phyloP scores from a whole-genome alignment of 2,329 filamentous ascomycete genomes.

The Curvularia sp. region DNA sequence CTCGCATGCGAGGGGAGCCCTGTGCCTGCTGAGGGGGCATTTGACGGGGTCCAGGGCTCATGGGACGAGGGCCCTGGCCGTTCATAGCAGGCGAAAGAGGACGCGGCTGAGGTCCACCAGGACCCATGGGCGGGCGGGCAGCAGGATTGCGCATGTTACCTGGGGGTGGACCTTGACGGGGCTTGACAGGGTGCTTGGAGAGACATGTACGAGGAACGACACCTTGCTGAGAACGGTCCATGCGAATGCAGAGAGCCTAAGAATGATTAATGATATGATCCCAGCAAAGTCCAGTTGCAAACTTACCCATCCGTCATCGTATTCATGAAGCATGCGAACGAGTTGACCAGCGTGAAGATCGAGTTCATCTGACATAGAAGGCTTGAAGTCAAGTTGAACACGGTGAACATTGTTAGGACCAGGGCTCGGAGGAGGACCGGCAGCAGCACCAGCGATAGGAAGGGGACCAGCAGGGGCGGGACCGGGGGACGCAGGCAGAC shows the following conservation, averaged over 20 bases:
- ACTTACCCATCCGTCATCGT: slow-evolving; percentile 97
- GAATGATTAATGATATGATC: slow-evolving; percentile 17
- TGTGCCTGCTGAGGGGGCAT: slow-evolving; percentile 35
- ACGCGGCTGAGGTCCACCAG: slow-evolving; percentile 42
- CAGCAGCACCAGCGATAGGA: slow-evolving; percentile 61
- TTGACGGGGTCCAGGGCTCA: slow-evolving; percentile 46
- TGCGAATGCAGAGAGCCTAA: slow-evolving; percentile 85
- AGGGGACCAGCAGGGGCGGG: slow-evolving; percentile 50
- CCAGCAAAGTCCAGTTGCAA: neutral
- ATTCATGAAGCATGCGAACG: slow-evolving; percentile 89
- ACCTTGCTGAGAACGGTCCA: slow-evolving; percentile 90
- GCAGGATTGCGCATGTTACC: slow-evolving; percentile 42
- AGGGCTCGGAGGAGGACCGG: slow-evolving; percentile 67
- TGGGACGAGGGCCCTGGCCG: slow-evolving; percentile 53
- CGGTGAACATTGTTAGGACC: slow-evolving; percentile 75
- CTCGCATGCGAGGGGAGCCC: slow-evolving; percentile 34
- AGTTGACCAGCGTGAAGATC: slow-evolving; percentile 81
- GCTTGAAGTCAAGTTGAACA: slow-evolving; percentile 92
- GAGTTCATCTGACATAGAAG: slow-evolving; percentile 91
- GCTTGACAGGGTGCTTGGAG: slow-evolving; percentile 89
- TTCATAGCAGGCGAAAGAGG: slow-evolving; percentile 56
- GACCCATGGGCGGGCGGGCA: slow-evolving; percentile 41
- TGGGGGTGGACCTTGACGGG: slow-evolving; percentile 63
- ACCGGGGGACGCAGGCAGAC: slow-evolving; percentile 61
- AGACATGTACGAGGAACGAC: slow-evolving; percentile 93